Percentiles rank a stretch among this genome's conserved stretches.
phyloP scores from a whole-genome alignment of 2,329 filamentous ascomycete species.

The Cladosporium phlei region DNA sequence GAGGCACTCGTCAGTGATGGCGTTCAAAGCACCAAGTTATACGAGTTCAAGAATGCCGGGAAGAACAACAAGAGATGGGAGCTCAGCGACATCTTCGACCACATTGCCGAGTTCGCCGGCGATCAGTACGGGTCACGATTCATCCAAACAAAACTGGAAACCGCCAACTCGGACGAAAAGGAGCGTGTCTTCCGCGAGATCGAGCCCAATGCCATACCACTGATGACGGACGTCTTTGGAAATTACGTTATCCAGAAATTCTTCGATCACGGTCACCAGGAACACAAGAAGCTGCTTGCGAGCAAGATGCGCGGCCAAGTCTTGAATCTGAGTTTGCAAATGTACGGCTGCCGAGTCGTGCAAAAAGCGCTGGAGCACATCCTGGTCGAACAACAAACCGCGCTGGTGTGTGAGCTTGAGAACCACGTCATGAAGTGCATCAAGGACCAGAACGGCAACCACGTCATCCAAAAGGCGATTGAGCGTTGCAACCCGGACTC shows the following conservation, averaged over 20 bases:
- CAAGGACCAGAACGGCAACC: slow-evolving; percentile 87
- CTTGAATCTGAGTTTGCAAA: slow-evolving; percentile 71
- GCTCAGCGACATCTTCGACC: slow-evolving; percentile 79
- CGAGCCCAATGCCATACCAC: slow-evolving; percentile 71
- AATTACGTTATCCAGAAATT: slow-evolving; percentile 99
- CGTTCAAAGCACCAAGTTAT: slow-evolving; percentile 66
- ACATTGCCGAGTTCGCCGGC: slow-evolving; percentile 90
- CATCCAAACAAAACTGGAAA: slow-evolving; percentile 87
- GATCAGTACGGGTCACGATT: slow-evolving; percentile 95
- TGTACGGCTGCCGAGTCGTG: slow-evolving; percentile 92
- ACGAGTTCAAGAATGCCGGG: slow-evolving; percentile 71
- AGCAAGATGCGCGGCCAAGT: slow-evolving; percentile 85
- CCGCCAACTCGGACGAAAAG: slow-evolving; percentile 93
- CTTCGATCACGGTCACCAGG: slow-evolving; percentile 91
- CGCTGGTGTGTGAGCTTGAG: slow-evolving; percentile 77
- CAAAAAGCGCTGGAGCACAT: slow-evolving; percentile 93
- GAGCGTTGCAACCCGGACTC: slow-evolving; percentile 71
- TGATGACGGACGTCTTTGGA: slow-evolving; percentile 96
- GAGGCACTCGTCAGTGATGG: slow-evolving; percentile 58
- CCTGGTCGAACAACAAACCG: slow-evolving; percentile 83
- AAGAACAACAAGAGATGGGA: slow-evolving; percentile 74
- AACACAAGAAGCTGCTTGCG: slow-evolving; percentile 83
- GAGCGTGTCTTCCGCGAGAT: slow-evolving; percentile 86
- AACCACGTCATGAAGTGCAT: slow-evolving; percentile 71
- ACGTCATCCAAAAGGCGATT: slow-evolving; percentile 92